Percentiles rank a stretch among this genome's conserved stretches.
These are phyloP conservation scores for Brassica incana DNA, from an alignment of 345 rosid genomes.

Conservation along the genomic window DNA sequence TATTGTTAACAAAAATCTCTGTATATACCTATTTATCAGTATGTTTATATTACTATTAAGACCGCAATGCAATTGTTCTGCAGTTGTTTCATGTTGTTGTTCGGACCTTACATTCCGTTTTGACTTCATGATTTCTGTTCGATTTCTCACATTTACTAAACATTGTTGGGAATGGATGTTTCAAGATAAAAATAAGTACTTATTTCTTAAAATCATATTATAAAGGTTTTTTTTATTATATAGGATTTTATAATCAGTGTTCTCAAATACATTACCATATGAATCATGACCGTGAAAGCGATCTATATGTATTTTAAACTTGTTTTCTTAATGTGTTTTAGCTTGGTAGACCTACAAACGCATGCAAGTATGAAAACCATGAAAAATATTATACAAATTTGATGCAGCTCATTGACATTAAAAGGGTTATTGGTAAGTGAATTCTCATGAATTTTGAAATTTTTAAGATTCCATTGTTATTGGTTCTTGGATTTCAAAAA, in stretches of 20 bases:
- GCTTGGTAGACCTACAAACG: conserved; percentile 3
- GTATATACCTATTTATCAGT: no score
- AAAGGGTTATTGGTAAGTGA: no score
- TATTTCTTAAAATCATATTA: background rate
- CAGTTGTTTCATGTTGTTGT: no score
- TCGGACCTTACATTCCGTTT: background rate
- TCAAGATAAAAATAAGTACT: background rate
- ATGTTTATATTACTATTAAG: no score
- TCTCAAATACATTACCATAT: background rate
- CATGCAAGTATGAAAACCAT: background rate
- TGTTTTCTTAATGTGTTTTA: background rate
- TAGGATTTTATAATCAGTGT: background rate
- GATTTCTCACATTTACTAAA: background rate
- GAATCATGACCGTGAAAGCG: background rate
- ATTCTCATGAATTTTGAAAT: no score
- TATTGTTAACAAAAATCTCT: no score
- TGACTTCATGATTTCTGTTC: background rate
- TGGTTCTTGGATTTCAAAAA: no score
- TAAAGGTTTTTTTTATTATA: background rate
- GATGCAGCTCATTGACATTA: no score
- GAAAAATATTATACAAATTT: background rate
- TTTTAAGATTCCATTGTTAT: no score
- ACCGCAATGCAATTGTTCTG: no score
- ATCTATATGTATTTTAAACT: background rate
- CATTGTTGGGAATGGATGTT: background rate